Evolutionary conservation across 306 rosid genomes (phyloP).

Genomic region (Sesbania bispinosa): DNA sequence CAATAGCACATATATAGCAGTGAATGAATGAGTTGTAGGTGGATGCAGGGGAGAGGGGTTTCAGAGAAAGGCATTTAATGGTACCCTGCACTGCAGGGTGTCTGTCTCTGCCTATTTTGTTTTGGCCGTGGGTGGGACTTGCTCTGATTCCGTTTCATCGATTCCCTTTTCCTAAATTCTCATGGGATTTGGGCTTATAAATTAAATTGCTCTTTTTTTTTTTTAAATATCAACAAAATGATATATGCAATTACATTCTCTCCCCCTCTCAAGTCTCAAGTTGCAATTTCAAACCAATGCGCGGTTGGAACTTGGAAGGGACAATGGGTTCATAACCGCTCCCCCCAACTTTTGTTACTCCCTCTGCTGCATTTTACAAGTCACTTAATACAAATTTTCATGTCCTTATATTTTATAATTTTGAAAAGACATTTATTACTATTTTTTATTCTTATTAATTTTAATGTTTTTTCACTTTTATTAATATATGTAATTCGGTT

Average conservation of each 20-base stretch:
- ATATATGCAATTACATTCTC: not conserved
- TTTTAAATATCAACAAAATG: not conserved
- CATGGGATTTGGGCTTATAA: not conserved
- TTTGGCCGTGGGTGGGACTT: constrained; percentile 37
- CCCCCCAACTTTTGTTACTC: too few species aligned
- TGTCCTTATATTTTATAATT: too few species aligned
- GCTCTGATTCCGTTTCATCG: not conserved
- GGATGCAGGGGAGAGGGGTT: not conserved
- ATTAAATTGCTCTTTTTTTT: not conserved
- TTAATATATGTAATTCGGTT: too few species aligned
- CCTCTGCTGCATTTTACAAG: too few species aligned
- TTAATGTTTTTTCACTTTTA: too few species aligned
- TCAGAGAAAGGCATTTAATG: constrained; percentile 29
- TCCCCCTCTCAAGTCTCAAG: too few species aligned
- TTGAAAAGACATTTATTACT: too few species aligned
- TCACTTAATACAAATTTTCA: too few species aligned
- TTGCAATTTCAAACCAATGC: too few species aligned
- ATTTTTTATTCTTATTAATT: too few species aligned
- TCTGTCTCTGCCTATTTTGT: constrained; percentile 15
- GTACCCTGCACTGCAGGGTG: not conserved
- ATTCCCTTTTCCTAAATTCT: not conserved
- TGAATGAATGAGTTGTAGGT: constrained; percentile 7
- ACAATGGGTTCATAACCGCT: too few species aligned
- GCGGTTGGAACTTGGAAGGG: too few species aligned
- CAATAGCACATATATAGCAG: not conserved